These are phyloP conservation scores for Styphnolobium japonicum DNA, from an alignment of 306 rosid species.

Conservation along the genomic window DNA sequence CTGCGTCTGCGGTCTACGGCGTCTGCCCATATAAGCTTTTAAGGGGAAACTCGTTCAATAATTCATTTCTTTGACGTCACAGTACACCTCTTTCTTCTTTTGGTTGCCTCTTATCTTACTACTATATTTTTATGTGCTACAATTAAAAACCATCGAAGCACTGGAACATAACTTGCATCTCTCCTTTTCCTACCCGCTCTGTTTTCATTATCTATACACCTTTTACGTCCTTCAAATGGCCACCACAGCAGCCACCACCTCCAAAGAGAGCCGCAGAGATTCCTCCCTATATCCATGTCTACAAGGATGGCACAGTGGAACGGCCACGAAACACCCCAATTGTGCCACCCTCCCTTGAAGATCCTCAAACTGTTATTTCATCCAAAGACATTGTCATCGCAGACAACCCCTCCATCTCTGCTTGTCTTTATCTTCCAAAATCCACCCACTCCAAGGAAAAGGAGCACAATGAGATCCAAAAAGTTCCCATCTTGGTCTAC, in stretches of 20 bases:
- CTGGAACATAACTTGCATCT: no score
- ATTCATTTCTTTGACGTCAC: no score
- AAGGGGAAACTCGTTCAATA: no score
- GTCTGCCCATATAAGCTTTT: no score
- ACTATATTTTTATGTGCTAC: no score
- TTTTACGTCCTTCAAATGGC: background rate
- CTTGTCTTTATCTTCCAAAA: constrained; percentile 37
- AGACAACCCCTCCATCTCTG: constrained; percentile 25
- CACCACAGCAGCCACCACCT: background rate
- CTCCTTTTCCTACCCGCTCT: no score
- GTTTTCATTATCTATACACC: no score
- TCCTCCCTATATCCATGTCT: constrained; percentile 18
- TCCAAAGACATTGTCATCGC: constrained; percentile 43
- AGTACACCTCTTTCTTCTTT: no score
- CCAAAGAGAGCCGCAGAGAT: constrained; percentile 18
- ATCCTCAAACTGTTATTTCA: constrained; percentile 27
- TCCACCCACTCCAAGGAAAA: background rate
- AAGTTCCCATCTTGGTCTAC: constrained; percentile 43
- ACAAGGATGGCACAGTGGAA: constrained; percentile 36
- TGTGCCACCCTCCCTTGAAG: constrained; percentile 29
- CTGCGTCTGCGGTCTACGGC: no score
- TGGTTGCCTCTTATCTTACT: no score
- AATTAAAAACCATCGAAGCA: no score
- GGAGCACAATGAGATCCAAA: background rate
- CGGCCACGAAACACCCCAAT: constrained; percentile 7